A percentile compares a stretch with the other conserved stretches of the same genome.
These are phyloP conservation scores for Pisolithus tinctorius DNA, from an alignment of 768 basidiomycete genomes.

Conservation along the genomic window DNA sequence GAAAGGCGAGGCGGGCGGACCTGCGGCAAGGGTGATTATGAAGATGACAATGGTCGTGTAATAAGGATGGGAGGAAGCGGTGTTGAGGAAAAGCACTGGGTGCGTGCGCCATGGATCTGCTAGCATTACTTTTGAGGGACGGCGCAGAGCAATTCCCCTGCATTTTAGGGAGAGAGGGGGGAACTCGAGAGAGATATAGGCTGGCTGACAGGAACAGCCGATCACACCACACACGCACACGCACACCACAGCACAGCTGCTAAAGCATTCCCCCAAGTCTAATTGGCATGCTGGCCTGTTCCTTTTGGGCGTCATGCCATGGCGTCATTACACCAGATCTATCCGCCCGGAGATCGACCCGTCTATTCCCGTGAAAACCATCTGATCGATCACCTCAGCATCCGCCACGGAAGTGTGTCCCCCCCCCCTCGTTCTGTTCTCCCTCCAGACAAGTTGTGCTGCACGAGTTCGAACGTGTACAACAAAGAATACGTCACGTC, in stretches of 20 bases:
- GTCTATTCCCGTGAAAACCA: background rate
- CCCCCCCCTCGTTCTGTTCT: background rate
- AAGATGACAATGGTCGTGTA: too few relatives aligned
- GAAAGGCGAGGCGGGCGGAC: conserved; percentile 23
- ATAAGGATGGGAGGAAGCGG: conserved; percentile 3
- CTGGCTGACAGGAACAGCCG: too few relatives aligned
- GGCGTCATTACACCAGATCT: background rate
- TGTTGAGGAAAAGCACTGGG: conserved; percentile 2
- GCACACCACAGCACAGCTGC: too few relatives aligned
- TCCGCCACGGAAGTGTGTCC: background rate
- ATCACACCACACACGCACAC: too few relatives aligned
- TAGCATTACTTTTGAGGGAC: background rate
- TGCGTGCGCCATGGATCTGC: background rate
- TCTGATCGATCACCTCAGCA: background rate
- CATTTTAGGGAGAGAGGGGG: background rate
- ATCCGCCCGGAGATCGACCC: background rate
- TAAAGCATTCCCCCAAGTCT: too few relatives aligned
- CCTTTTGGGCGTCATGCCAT: background rate
- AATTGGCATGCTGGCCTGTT: too few relatives aligned
- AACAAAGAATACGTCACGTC: too few relatives aligned
- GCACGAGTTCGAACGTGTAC: too few relatives aligned
- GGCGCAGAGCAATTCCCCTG: background rate
- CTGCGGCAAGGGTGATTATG: conserved; percentile 6
- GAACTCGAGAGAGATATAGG: background rate
- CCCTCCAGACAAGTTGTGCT: too few relatives aligned